Evolutionary conservation across 306 rosid genomes (phyloP), one percentile per base, ranked within the genome.

Genomic region (Lotus japonicus): DNA sequence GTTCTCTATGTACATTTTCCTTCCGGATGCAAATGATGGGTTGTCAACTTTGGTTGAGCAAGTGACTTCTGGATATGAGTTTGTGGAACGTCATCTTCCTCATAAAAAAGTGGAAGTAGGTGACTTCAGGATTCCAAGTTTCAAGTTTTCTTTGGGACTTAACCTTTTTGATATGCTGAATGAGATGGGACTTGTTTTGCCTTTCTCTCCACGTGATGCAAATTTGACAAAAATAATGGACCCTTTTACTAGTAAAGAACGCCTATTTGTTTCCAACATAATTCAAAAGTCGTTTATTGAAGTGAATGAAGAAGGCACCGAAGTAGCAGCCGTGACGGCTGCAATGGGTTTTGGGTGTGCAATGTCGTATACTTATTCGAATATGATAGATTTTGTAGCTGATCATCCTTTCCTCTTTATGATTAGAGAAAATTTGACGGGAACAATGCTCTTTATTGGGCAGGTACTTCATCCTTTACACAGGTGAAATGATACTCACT

Each of bases 281-380:
- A 82, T 67, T 63, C 92, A 90, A 1, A 85, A 86, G 71, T 79
- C 96, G 7, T 88, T 85, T 68, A 79, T 94, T 54, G 89, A 88
- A 86, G 97, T 94, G 15, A 90, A 94, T 2, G 98, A 94, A 80
- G 84, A 82, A 85, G 96, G 97, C 64, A 86, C 96, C n/a, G 90
- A 88, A 80, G 97, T 97, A 19, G 97, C 92, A 2, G 92, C n/a
- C n/a, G n/a, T n/a, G n/a, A n/a, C n/a, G n/a, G n/a, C n/a, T n/a
- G n/a, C n/a, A n/a, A n/a, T n/a, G n/a, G n/a, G n/a, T n/a, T n/a
- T n/a, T n/a, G n/a, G n/a, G n/a, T n/a, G n/a, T n/a, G n/a, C n/a
- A n/a, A n/a, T n/a, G n/a, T n/a, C n/a, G n/a, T n/a, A n/a, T n/a
- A n/a, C n/a, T n/a, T n/a, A n/a, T n/a, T n/a, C n/a, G n/a, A n/a